Evolutionary conservation across 2,329 filamentous ascomycete genomes (phyloP), one percentile per base, ranked within the genome.

Genomic region (Cladophialophora exuberans): DNA sequence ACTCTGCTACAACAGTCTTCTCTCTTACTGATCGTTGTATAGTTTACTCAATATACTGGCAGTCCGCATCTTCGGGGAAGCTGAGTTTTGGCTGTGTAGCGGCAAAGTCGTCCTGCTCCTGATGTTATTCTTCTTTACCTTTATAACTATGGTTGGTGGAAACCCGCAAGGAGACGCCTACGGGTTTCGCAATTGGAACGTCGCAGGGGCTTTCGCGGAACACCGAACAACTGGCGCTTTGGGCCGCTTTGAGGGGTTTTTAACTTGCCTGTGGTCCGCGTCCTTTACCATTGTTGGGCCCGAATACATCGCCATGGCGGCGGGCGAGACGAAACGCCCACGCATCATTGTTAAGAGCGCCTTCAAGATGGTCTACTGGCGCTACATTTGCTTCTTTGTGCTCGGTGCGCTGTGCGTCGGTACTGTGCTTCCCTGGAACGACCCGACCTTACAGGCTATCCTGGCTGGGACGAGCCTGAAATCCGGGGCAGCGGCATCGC

Each of bases 121-220:
- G n/a, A 63, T 69, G 30, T 44, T 64, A 20, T 70, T 89, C 61
- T 62, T 81, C 59, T 89, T 88, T 72, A 91, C 89, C 2, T 89
- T 94, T 64, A 77, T 94, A 57, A 84, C 86, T 54, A 91, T 92
- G 85, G 75, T 93, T 0, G 89, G 89, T 6, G 89, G 87, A 1
- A 92, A 92, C 64, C 89, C 89, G 0, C 68, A 82, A 1, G 76
- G 82, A 46, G 85, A 90, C 62, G 75, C 79, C 0, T 88, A 88
- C 59, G 88, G 88, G 0, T 91, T 91, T 66, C 79, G 84, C 13
- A 82, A 84, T 64, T 87, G 84, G 74, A 69, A 65, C 4, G 59
- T 74, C 23, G 87, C 87, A 0, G 69, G 87, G 0, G 77, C 87
- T 0, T 90, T 91, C 65, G 80, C 81, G 3, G 79, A 84, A 57